Evolutionary conservation across 2,329 filamentous ascomycete genomes (phyloP).

Genomic region (Exophiala xenobiotica): DNA sequence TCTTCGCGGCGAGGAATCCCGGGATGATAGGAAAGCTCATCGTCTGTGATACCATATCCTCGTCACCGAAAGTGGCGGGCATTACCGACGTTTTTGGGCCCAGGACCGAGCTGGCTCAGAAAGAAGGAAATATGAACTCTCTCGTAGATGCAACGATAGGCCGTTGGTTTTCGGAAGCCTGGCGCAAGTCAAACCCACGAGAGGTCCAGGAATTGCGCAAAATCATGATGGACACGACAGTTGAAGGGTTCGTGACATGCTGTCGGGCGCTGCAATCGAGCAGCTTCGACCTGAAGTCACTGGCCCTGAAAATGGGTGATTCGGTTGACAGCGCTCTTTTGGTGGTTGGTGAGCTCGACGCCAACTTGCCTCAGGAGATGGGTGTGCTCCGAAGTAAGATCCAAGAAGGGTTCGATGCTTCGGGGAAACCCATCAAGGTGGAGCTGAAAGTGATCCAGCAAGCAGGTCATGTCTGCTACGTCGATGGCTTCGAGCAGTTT

Average conservation of each 20-base stretch:
- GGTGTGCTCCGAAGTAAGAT: background rate
- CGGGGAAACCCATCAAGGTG: background rate
- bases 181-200: constrained; percentile 28
- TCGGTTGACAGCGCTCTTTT: background rate
- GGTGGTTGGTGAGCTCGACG: constrained; percentile 5
- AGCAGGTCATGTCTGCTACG: constrained; percentile 3
- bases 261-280: constrained; percentile 1
- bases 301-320: background rate
- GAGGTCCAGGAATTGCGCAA: background rate
- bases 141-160: constrained; percentile 39
- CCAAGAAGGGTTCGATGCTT: background rate
- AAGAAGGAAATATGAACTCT: constrained; percentile 21
- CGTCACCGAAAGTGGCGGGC: constrained; percentile 41
- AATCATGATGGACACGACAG: constrained; percentile 1
- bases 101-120: constrained; percentile 38
- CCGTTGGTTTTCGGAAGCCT: constrained; percentile 45
- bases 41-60: constrained; percentile 44
- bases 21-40: constrained; percentile 41
- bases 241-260: constrained; percentile 4
- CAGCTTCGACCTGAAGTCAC: background rate
- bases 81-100: constrained; percentile 39
- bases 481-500: constrained; percentile 3
- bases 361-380: constrained; percentile 1
- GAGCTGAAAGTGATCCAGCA: constrained; percentile 1
- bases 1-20: constrained; percentile 43